Percentiles rank a stretch among this genome's conserved stretches.
Evolutionary conservation across 768 basidiomycete genomes (phyloP).

Genomic region (Serendipita sp.): DNA sequence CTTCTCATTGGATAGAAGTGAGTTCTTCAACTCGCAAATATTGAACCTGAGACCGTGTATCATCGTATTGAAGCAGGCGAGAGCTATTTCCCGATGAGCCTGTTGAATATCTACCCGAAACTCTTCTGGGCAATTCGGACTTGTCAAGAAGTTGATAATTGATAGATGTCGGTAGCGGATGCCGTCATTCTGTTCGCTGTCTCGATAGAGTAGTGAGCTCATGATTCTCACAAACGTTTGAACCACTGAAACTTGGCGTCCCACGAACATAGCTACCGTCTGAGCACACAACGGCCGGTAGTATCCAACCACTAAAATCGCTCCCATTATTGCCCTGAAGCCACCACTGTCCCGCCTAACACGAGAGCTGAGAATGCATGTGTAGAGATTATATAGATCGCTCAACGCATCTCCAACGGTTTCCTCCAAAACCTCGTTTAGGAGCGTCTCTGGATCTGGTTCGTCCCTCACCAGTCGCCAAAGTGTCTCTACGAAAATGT

Average conservation of each 20-base stretch:
- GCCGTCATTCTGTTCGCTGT: neutral
- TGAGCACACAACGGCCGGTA: neutral
- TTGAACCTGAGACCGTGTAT: constrained; percentile 4
- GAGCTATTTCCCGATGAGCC: neutral
- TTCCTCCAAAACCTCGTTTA: neutral
- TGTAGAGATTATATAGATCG: neutral
- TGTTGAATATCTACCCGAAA: neutral
- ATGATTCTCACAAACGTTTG: neutral
- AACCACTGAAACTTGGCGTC: neutral
- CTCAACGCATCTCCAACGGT: neutral
- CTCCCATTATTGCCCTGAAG: neutral
- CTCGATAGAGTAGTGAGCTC: neutral
- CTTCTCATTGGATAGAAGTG: neutral
- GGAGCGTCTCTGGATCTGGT: neutral
- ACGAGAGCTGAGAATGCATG: neutral
- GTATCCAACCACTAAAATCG: neutral
- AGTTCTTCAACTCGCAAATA: constrained; percentile 4
- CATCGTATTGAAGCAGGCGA: neutral
- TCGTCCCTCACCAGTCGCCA: neutral
- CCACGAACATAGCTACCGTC: neutral
- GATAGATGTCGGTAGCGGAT: neutral
- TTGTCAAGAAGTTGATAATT: neutral
- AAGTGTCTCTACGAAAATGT: neutral
- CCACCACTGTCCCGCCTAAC: neutral
- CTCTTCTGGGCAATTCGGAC: neutral